Percentiles rank a stretch among this genome's conserved stretches.
phyloP scores from a whole-genome alignment of 805 yeast species.

The Spathaspora girioi region DNA sequence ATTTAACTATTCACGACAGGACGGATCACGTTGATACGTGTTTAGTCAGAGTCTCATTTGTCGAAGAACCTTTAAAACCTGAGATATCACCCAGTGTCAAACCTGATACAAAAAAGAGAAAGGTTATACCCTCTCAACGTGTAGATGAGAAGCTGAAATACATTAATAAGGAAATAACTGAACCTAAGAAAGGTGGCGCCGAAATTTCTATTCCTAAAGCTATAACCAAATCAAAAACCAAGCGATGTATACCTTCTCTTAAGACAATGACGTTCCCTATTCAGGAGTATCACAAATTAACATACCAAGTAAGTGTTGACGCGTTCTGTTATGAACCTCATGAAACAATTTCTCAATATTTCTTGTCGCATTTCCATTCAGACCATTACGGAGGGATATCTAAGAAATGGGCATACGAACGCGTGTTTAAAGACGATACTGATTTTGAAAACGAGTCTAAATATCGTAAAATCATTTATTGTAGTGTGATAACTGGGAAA shows the following conservation, averaged over 20 bases:
- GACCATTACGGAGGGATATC: slow-evolving; percentile 91
- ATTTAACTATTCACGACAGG: slow-evolving; percentile 38
- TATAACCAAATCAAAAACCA: slow-evolving; percentile 5
- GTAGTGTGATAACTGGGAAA: slow-evolving; percentile 66
- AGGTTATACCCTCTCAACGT: not conserved
- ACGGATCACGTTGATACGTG: slow-evolving; percentile 57
- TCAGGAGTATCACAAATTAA: slow-evolving; percentile 9
- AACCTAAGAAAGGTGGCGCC: not conserved
- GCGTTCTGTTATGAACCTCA: slow-evolving; percentile 56
- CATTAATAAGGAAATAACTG: not conserved
- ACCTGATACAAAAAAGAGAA: slow-evolving; percentile 1
- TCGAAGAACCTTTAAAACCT: slow-evolving; percentile 6
- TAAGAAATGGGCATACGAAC: slow-evolving; percentile 61
- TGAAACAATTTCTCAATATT: slow-evolving; percentile 47
- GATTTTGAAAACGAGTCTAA: slow-evolving; percentile 20
- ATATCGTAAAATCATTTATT: slow-evolving; percentile 60
- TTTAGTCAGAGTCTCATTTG: slow-evolving; percentile 26
- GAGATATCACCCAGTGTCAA: not conserved
- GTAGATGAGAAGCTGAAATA: not conserved
- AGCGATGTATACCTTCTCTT: slow-evolving; percentile 47
- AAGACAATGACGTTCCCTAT: slow-evolving; percentile 47
- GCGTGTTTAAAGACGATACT: slow-evolving; percentile 26
- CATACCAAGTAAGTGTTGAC: slow-evolving; percentile 54
- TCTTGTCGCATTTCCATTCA: slow-evolving; percentile 82
- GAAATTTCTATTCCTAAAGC: slow-evolving; percentile 12